Conservation (phyloP, 1,139 yeast genomes). For the Blastobotrys malaysiensis region DNA sequence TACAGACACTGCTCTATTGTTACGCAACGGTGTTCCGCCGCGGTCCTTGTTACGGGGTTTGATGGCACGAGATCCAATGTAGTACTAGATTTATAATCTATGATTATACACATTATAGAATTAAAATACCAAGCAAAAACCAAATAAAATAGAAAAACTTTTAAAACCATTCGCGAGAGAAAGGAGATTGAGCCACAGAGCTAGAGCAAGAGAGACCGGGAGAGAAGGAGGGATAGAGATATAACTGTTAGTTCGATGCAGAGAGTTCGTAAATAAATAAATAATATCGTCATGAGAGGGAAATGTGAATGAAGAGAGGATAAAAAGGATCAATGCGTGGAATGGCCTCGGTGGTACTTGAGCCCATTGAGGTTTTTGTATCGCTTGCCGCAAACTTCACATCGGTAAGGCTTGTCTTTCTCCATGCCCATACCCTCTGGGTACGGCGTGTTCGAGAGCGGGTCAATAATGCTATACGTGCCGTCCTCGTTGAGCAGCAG, state of each 20-base stretch:
- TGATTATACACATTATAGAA: not conserved
- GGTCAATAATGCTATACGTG: constrained; percentile 85
- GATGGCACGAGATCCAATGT: no score
- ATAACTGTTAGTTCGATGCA: not conserved
- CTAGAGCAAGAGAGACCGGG: not conserved
- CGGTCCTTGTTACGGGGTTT: no score
- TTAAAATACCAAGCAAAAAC: not conserved
- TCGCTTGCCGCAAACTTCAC: constrained; percentile 97
- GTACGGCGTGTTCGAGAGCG: constrained; percentile 84
- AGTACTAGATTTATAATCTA: not conserved
- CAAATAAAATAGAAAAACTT: not conserved
- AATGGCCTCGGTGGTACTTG: constrained; percentile 95
- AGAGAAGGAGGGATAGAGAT: not conserved
- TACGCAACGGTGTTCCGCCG: no score
- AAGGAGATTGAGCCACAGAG: not conserved
- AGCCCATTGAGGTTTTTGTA: constrained; percentile 94
- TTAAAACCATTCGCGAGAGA: not conserved
- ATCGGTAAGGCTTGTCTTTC: constrained; percentile 95
- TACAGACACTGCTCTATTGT: no score
- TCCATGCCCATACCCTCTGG: constrained; percentile 89
- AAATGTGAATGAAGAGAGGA: no score
- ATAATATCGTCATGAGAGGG: constrained; percentile 1
- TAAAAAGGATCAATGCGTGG: constrained; percentile 60
- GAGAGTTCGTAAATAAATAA: constrained; percentile 3
- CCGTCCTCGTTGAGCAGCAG: constrained; percentile 91